Evolutionary conservation across 495 filamentous ascomycete species (phyloP).

Genomic region (Jackrogersella minutella): DNA sequence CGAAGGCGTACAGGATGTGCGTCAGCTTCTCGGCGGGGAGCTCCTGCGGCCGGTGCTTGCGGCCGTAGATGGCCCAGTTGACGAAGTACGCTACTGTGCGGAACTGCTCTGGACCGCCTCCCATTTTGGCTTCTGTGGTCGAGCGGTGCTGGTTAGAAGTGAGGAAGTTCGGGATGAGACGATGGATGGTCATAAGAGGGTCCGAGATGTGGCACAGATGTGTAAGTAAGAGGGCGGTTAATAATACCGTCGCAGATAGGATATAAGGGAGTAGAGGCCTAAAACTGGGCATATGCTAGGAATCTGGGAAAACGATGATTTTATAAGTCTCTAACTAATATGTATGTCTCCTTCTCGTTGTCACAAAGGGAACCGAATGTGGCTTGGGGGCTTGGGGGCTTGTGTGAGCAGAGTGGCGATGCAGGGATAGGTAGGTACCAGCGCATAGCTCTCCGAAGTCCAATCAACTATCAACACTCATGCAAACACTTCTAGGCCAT

Average conservation of each 20-base stretch:
- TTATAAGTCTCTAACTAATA: background rate
- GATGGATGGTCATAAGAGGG: background rate
- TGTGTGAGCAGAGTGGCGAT: conserved; percentile 15
- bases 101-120: conserved; percentile 59
- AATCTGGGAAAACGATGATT: background rate
- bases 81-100: conserved; percentile 84
- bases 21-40: conserved; percentile 87
- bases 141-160: background rate
- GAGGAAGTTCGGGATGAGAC: conserved; percentile 4
- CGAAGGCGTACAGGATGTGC: conserved; percentile 80
- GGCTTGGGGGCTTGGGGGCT: conserved; percentile 21
- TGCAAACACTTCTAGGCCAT: conserved; percentile 1
- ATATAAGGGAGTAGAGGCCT: conserved; percentile 17
- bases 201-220: conserved; percentile 6
- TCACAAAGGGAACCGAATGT: background rate
- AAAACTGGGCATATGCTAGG: conserved; percentile 16
- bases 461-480: conserved; percentile 17
- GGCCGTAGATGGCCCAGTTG: conserved; percentile 94
- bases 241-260: conserved; percentile 19
- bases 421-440: background rate
- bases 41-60: conserved; percentile 86
- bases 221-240: conserved; percentile 13
- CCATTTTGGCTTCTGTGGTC: conserved; percentile 47
- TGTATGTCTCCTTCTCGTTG: background rate
- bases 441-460: background rate